Base-by-base conservation (phyloP, 2,329 filamentous ascomycete genomes). In the Phialocephala subalpina region DNA sequence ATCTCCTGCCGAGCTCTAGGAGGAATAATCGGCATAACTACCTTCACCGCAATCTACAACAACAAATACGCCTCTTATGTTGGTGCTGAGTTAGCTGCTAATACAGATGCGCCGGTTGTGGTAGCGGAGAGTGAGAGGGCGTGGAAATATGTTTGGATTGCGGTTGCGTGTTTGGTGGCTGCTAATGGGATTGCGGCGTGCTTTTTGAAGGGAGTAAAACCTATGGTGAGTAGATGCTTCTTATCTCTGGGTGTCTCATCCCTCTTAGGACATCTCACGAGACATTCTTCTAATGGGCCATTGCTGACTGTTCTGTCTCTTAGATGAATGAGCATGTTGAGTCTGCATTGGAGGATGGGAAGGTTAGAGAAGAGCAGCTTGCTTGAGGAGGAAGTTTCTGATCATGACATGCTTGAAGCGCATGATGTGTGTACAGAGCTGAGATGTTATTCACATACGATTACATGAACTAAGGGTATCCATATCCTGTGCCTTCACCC, bases 191-290 rank as follows among this genome's bases (percentile, higher is more conserved):
- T 65, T 27, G 69, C 58, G 40, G 69, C 67, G 12, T 69, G 65
- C 55, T 65, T 66, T 27, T 53, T 70, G 67, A 70, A 67, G 59
- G 42, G 60, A 18, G 69, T 69, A 5, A 61, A 36, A 25, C 64
- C 64, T 5, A 67, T 69, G 69, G 69, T 70, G 69, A 69, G 67
- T n/a, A n/a, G n/a, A n/a, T n/a, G n/a, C n/a, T n/a, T n/a, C n/a
- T n/a, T n/a, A n/a, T n/a, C n/a, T n/a, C n/a, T n/a, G n/a, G n/a
- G n/a, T n/a, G n/a, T n/a, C n/a, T n/a, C n/a, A n/a, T n/a, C n/a
- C n/a, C n/a, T n/a, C n/a, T n/a, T n/a, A n/a, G n/a, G n/a, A n/a
- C n/a, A n/a, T n/a, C n/a, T n/a, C n/a, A n/a, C n/a, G n/a, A n/a
- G n/a, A n/a, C n/a, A n/a, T n/a, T n/a, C n/a, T n/a, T n/a, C n/a